Percentiles rank a stretch among this genome's conserved stretches.
Evolutionary conservation across 768 basidiomycete species (phyloP).

Genomic region (Chalciporus pseudorubinellus): DNA sequence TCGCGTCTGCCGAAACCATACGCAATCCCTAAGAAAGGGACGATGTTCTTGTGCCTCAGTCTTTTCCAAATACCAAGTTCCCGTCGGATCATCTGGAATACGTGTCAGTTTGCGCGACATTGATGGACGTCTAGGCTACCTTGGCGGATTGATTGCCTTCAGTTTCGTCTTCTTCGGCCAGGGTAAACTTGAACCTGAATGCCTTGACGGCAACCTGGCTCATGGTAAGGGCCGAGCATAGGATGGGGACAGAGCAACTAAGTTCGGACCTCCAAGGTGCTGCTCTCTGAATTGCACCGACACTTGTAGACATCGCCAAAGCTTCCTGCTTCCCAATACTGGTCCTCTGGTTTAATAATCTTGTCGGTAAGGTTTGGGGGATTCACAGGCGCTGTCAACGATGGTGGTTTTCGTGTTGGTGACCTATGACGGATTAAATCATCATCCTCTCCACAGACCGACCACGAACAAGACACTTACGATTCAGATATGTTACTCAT

Average conservation of each 20-base stretch:
- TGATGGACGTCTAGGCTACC: not conserved
- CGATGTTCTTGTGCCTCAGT: constrained; percentile 7
- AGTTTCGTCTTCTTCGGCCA: not conserved
- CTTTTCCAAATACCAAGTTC: constrained; percentile 13
- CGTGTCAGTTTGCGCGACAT: too few species aligned
- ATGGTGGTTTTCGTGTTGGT: too few species aligned
- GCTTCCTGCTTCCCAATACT: constrained; percentile 5
- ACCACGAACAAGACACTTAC: too few species aligned
- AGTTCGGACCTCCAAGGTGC: not conserved
- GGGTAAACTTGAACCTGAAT: constrained; percentile 3
- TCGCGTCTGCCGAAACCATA: constrained; percentile 14
- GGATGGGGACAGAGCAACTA: too few species aligned
- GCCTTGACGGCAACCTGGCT: constrained; percentile 12
- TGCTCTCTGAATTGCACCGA: not conserved
- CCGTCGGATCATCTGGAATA: constrained; percentile 13
- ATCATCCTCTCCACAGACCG: too few species aligned
- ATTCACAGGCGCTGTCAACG: too few species aligned
- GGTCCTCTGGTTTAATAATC: not conserved
- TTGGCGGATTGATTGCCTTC: not conserved
- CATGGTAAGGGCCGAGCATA: not conserved
- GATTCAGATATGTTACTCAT: too few species aligned
- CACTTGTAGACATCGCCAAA: constrained; percentile 7
- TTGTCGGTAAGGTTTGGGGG: too few species aligned
- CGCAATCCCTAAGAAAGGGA: constrained; percentile 10
- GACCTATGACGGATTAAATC: too few species aligned